Evolutionary conservation across 2,329 filamentous ascomycete species (phyloP).

Genomic region (Mollisia scopiformis): DNA sequence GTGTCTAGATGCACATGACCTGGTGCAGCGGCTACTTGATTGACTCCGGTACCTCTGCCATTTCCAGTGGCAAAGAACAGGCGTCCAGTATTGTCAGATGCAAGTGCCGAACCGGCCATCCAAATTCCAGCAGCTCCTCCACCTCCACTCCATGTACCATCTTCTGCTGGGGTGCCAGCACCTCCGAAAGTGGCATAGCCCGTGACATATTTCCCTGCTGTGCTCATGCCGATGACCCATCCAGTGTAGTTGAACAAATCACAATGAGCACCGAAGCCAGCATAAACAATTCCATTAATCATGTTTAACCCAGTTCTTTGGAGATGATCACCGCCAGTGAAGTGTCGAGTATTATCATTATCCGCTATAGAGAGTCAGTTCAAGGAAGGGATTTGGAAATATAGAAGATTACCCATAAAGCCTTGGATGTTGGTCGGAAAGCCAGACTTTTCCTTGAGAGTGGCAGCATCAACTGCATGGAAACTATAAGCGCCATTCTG

Average conservation of each 20-base stretch:
- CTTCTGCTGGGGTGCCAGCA: neutral
- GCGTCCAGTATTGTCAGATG: neutral
- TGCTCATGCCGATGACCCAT: constrained; percentile 1
- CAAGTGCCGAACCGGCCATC: neutral
- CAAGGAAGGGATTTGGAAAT: neutral
- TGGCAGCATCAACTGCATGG: constrained; percentile 16
- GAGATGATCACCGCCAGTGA: constrained; percentile 54
- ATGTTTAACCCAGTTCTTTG: constrained; percentile 53
- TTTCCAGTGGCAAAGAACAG: neutral
- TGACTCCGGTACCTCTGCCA: neutral
- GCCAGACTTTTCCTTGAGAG: constrained; percentile 8
- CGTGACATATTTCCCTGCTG: neutral
- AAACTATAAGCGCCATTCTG: constrained; percentile 11
- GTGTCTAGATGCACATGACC: neutral
- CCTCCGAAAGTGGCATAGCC: neutral
- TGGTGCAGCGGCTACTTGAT: neutral
- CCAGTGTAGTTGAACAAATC: constrained; percentile 57
- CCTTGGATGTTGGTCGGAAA: constrained; percentile 19
- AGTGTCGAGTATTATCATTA: constrained; percentile 37
- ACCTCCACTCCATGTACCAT: neutral
- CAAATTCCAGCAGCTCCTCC: neutral
- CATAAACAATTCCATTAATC: constrained; percentile 51
- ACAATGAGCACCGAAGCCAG: constrained; percentile 57
- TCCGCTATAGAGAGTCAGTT: constrained; percentile 1
- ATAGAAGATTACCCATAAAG: neutral